A percentile compares a stretch with the other conserved stretches of the same genome.
These are phyloP conservation scores for Cytospora schulzeri DNA, from an alignment of 2,329 filamentous ascomycete genomes.

Conservation along the genomic window DNA sequence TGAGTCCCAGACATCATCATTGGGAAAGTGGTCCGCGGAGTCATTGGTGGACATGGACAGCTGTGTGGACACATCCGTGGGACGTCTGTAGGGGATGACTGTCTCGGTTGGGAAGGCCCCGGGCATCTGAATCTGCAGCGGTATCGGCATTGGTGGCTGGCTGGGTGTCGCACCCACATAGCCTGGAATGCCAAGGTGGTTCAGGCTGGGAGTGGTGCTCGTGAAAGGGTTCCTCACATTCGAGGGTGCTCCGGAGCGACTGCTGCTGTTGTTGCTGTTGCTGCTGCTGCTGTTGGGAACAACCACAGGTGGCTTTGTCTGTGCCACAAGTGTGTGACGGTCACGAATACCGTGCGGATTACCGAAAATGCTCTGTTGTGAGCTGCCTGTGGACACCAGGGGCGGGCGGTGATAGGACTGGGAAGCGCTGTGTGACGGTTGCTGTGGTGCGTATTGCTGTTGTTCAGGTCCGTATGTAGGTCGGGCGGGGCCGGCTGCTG, in stretches of 20 bases:
- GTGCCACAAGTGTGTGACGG: conserved; percentile 11
- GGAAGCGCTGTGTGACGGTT: conserved; percentile 16
- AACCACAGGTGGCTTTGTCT: conserved; percentile 11
- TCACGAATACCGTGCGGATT: conserved; percentile 27
- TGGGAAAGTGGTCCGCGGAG: conserved; percentile 20
- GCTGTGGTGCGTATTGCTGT: conserved; percentile 15
- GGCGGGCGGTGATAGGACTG: conserved; percentile 10
- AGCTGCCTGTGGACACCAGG: conserved; percentile 7
- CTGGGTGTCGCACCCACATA: background rate
- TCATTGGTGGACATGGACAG: conserved; percentile 23
- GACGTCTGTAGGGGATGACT: conserved; percentile 23
- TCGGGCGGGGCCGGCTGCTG: conserved; percentile 11
- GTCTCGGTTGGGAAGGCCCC: conserved; percentile 24
- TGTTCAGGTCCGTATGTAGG: conserved; percentile 19
- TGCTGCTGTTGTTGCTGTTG: conserved; percentile 4
- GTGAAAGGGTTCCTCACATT: conserved; percentile 3
- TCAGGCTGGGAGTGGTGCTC: background rate
- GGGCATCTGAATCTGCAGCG: conserved; percentile 19
- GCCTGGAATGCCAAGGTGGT: background rate
- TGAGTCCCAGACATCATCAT: conserved; percentile 24
- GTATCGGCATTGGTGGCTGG: conserved; percentile 7
- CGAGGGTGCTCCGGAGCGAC: background rate
- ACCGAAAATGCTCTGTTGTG: conserved; percentile 24
- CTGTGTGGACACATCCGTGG: conserved; percentile 22
- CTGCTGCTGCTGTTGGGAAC: conserved; percentile 1